A percentile compares a stretch with the other conserved stretches of the same genome.
Conservation (phyloP, 1,284 basidiomycete genomes). For the Ganoderma meredithae region DNA sequence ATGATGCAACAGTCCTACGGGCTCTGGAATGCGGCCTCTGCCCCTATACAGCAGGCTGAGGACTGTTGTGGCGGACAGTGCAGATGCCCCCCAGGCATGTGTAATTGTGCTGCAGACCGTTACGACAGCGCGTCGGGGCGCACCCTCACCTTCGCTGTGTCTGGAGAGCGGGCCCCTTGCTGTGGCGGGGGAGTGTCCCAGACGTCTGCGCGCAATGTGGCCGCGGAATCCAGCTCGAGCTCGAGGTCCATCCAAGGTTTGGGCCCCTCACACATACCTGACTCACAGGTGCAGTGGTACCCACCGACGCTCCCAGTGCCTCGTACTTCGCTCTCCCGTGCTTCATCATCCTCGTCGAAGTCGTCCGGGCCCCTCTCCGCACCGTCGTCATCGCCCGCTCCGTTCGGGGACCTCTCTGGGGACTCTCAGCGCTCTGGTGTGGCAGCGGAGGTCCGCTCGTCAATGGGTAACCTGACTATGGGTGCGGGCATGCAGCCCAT, state of each 20-base stretch:
- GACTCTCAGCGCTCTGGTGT: background rate
- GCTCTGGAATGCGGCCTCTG: constrained; percentile 29
- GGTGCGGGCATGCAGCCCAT: background rate
- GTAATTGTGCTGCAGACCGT: constrained; percentile 44
- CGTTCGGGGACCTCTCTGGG: constrained; percentile 5
- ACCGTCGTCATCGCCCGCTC: constrained; percentile 19
- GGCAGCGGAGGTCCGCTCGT: constrained; percentile 13
- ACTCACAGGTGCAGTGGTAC: constrained; percentile 15
- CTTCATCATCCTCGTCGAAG: constrained; percentile 33
- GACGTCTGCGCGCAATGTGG: background rate
- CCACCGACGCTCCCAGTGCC: constrained; percentile 26
- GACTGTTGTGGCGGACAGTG: constrained; percentile 44
- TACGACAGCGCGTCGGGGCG: constrained; percentile 33
- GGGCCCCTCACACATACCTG: background rate
- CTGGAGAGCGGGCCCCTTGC: constrained; percentile 41
- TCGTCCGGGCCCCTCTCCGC: constrained; percentile 26
- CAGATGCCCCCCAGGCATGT: constrained; percentile 45
- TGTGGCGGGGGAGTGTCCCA: constrained; percentile 28
- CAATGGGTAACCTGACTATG: constrained; percentile 20
- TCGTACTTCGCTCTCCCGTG: constrained; percentile 30
- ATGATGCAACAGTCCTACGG: constrained; percentile 35
- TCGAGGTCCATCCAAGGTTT: background rate
- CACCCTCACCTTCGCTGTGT: constrained; percentile 41
- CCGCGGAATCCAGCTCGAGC: background rate
- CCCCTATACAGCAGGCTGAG: constrained; percentile 23